phyloP scores from a whole-genome alignment of 1,139 yeast species.

The Waltiozyma sp. region DNA sequence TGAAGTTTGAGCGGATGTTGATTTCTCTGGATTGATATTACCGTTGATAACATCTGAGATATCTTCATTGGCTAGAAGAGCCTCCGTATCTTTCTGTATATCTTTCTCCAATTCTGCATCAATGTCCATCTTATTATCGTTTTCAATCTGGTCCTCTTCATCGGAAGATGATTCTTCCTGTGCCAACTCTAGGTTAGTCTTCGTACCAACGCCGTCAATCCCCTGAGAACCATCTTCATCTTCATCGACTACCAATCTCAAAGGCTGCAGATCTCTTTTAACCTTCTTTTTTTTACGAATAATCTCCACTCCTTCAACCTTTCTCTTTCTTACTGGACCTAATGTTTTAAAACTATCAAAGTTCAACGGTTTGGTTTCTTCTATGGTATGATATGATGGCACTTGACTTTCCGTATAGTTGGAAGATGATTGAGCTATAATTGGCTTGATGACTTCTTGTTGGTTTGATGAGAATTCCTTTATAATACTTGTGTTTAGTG shows the following conservation, averaged over 20 bases:
- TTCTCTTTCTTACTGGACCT: not conserved
- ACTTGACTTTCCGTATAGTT: too few species aligned
- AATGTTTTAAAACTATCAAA: not conserved
- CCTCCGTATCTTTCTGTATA: too few species aligned
- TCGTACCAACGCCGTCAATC: slow-evolving; percentile 2
- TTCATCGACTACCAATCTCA: slow-evolving; percentile 37
- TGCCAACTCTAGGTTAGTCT: not conserved
- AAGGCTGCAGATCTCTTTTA: not conserved
- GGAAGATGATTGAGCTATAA: too few species aligned
- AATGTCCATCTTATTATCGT: slow-evolving; percentile 6
- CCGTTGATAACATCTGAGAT: too few species aligned
- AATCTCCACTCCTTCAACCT: not conserved
- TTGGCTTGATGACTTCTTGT: not conserved
- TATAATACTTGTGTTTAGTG: not conserved
- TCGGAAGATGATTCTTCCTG: slow-evolving; percentile 19
- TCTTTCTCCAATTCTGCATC: too few species aligned
- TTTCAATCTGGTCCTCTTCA: slow-evolving; percentile 25
- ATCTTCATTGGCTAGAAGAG: too few species aligned
- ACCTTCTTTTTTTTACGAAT: slow-evolving; percentile 3
- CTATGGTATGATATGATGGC: not conserved
- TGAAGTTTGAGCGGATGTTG: too few species aligned
- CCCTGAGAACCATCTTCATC: slow-evolving; percentile 30
- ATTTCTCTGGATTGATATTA: too few species aligned
- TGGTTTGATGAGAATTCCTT: not conserved
- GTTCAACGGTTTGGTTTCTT: not conserved